phyloP scores from a whole-genome alignment of 1,284 basidiomycete genomes.

The Mrakiaceae sp. region DNA sequence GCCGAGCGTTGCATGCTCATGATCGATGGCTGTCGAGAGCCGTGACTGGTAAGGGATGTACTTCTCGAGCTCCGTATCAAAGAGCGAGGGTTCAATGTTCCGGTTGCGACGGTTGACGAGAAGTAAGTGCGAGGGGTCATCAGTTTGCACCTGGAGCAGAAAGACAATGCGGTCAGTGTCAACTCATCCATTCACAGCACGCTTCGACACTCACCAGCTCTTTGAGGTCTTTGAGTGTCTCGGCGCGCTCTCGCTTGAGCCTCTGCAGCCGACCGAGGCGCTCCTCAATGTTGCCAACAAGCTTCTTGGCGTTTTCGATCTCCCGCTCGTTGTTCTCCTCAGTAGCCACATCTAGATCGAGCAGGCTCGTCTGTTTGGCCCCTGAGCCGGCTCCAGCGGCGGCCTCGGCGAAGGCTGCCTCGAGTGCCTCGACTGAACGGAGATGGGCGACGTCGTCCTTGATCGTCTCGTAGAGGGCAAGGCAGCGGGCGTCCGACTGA shows the following conservation, averaged over 20 bases:
- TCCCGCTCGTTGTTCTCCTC: slow-evolving; percentile 45
- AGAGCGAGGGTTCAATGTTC: slow-evolving; percentile 73
- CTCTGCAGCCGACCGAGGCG: slow-evolving; percentile 62
- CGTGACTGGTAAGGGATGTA: slow-evolving; percentile 83
- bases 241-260: slow-evolving; percentile 70
- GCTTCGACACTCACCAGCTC: slow-evolving; percentile 51
- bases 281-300: slow-evolving; percentile 67
- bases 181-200: not conserved
- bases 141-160: slow-evolving; percentile 63
- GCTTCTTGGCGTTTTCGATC: slow-evolving; percentile 50
- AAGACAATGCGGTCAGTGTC: not conserved
- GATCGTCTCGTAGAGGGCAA: slow-evolving; percentile 60
- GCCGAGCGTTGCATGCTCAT: slow-evolving; percentile 59
- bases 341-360: slow-evolving; percentile 51
- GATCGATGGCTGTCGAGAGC: slow-evolving; percentile 59
- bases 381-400: slow-evolving; percentile 38
- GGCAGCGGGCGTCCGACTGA: slow-evolving; percentile 65
- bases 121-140: slow-evolving; percentile 91
- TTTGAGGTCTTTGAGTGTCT: slow-evolving; percentile 85
- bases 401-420: slow-evolving; percentile 54
- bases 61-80: slow-evolving; percentile 88
- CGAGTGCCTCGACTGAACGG: slow-evolving; percentile 50
- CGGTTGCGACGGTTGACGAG: slow-evolving; percentile 58
- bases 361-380: slow-evolving; percentile 39
- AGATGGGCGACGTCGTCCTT: slow-evolving; percentile 57